Conservation (phyloP, 2,329 filamentous ascomycete species). For the Ploettnerulaceae sp. region DNA sequence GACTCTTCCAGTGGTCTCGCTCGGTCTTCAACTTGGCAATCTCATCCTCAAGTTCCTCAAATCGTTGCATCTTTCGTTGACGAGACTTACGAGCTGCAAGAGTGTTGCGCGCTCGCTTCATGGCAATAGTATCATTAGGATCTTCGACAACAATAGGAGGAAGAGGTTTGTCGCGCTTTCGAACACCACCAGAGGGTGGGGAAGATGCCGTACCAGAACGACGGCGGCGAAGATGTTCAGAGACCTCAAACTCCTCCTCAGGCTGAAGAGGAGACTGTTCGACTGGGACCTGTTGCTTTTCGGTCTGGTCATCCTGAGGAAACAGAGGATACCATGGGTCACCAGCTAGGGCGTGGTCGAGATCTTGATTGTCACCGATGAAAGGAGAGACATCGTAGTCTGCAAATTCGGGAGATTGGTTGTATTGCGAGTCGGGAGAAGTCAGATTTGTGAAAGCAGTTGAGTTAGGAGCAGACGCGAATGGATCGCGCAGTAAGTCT, state of each 20-base stretch:
- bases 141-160: slow-evolving; percentile 75
- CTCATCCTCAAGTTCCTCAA: slow-evolving; percentile 68
- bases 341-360: slow-evolving; percentile 39
- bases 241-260: slow-evolving; percentile 46
- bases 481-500: slow-evolving; percentile 67
- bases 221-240: slow-evolving; percentile 40
- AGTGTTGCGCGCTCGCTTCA: slow-evolving; percentile 93
- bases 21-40: slow-evolving; percentile 66
- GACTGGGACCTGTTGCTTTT: slow-evolving; percentile 24
- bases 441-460: slow-evolving; percentile 78
- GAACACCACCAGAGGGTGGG: slow-evolving; percentile 64
- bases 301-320: slow-evolving; percentile 44
- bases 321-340: slow-evolving; percentile 72
- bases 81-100: slow-evolving; percentile 91
- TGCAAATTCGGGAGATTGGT: slow-evolving; percentile 68
- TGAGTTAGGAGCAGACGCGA: slow-evolving; percentile 75
- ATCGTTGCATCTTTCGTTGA: slow-evolving; percentile 73
- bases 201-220: slow-evolving; percentile 55
- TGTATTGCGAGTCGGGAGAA: slow-evolving; percentile 67
- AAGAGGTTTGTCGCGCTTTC: slow-evolving; percentile 75
- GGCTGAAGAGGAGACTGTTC: slow-evolving; percentile 28
- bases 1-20: slow-evolving; percentile 58
- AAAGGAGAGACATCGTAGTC: slow-evolving; percentile 77
- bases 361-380: slow-evolving; percentile 55
- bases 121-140: slow-evolving; percentile 65